Conservation (phyloP, 495 filamentous ascomycete species). For the Echria macrotheca region DNA sequence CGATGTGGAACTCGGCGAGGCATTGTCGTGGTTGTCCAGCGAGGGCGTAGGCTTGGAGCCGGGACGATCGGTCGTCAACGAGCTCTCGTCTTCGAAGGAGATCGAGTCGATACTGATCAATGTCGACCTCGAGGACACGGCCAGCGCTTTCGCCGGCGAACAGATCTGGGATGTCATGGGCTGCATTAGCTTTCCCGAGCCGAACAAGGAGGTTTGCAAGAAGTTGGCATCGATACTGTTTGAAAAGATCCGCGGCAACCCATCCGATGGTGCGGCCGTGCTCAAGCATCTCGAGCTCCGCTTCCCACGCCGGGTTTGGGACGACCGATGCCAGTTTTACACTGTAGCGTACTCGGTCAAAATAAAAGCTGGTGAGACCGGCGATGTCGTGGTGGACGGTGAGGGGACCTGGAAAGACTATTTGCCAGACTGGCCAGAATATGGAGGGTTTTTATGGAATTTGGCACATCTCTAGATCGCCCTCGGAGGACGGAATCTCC, state of each 20-base stretch:
- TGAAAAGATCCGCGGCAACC: not conserved
- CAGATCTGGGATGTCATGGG: conserved; percentile 9
- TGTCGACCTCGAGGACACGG: conserved; percentile 1
- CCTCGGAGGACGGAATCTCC: no score
- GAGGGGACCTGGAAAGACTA: not conserved
- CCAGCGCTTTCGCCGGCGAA: not conserved
- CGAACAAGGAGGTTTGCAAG: conserved; percentile 4
- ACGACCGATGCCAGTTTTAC: conserved; percentile 10
- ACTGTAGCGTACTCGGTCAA: not conserved
- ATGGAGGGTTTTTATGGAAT: not conserved
- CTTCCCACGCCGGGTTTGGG: conserved; percentile 5
- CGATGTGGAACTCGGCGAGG: conserved; percentile 1
- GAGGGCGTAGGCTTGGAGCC: not conserved
- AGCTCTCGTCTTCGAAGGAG: not conserved
- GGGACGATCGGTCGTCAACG: not conserved
- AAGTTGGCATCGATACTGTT: conserved; percentile 2
- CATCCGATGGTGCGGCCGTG: no score
- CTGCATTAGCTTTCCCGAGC: not conserved
- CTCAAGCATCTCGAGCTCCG: conserved; percentile 6
- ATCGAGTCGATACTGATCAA: conserved; percentile 12
- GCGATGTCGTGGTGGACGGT: not conserved
- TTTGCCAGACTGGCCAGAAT: not conserved
- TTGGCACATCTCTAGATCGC: not conserved
- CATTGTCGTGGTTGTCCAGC: not conserved
- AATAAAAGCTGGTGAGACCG: not conserved